These are phyloP conservation scores for Fusarium fracticaudum DNA, from an alignment of 2,329 filamentous ascomycete species.

Conservation along the genomic window DNA sequence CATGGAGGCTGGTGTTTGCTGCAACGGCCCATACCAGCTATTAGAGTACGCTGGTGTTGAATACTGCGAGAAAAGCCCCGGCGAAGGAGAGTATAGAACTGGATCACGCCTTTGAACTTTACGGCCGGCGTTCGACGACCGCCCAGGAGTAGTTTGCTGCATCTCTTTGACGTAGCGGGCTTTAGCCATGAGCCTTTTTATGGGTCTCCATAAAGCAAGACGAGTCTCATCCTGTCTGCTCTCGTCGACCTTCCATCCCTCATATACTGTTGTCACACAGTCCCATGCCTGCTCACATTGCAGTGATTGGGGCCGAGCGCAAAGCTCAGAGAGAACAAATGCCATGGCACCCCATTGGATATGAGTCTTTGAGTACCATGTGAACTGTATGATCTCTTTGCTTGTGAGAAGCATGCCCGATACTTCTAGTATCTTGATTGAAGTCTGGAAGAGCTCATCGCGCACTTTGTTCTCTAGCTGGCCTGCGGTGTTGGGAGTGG, in stretches of 20 bases:
- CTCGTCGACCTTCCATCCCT: background rate
- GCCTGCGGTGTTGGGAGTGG: background rate
- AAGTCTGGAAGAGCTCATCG: background rate
- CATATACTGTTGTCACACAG: background rate
- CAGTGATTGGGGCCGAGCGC: background rate
- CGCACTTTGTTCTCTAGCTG: background rate
- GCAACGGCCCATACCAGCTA: background rate
- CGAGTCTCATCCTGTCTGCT: background rate
- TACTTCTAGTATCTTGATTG: background rate
- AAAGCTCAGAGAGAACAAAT: background rate
- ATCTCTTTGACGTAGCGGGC: background rate
- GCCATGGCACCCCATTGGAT: background rate
- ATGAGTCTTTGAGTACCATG: background rate
- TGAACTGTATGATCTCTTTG: background rate
- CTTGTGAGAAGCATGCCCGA: background rate
- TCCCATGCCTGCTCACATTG: background rate
- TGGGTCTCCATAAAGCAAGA: background rate
- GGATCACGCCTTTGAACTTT: background rate
- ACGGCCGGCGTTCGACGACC: rapidly evolving
- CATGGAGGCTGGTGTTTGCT: background rate
- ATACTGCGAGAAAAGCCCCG: background rate
- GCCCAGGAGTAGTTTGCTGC: background rate
- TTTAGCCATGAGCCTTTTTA: background rate
- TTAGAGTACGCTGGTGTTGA: background rate
- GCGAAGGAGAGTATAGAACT: rapidly evolving